Evolutionary conservation across 1,284 basidiomycete genomes (phyloP), one percentile per base, ranked within the genome.

Genomic region (Quambalaria eucalypti): DNA sequence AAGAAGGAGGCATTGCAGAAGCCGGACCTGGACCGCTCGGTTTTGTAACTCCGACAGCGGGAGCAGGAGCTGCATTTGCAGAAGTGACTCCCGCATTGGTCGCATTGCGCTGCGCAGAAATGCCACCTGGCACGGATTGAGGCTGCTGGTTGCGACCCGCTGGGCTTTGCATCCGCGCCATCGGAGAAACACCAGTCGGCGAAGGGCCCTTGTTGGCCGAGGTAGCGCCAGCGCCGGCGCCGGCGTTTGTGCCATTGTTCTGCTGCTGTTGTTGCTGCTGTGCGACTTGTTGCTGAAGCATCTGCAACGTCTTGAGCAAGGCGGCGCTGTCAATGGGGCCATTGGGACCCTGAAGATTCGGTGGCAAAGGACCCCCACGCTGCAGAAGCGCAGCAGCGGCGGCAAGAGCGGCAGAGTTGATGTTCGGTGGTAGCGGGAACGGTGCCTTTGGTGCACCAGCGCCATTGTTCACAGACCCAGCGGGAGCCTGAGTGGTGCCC

Each of bases 231-330:
- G 42, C 42, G 4, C 42, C 42, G 25, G 42, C 21, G 4, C 21
- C 42, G 14, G 16, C 42, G 6, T 14, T 19, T 21, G 42, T 26
- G 4, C 42, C 42, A 33, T 33, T 33, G 31, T 8, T 16, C 31
- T 33, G 8, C n/a, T n/a, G n/a, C n/a, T n/a, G n/a, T n/a, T n/a
- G n/a, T 26, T 46, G 42, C 42, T 46, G 42, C 42, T 21, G 21
- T 12, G 42, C 42, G 2, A 46, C 42, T 26, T 46, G 42, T 14
- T 14, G 16, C 25, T 46, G 42, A 14, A 46, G 25, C 42, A 46
- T 46, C 42, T 46, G 42, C 42, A 46, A 14, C 42, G 42, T 46
- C 19, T 46, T 46, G 12, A 46, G 21, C 19, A 46, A 21, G 42
- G 42, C n/a, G 25, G 42, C 42, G 16, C 16, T 23, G 25, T 46